Base-by-base conservation (phyloP, 345 rosid genomes). In the Carallia brachiata region DNA sequence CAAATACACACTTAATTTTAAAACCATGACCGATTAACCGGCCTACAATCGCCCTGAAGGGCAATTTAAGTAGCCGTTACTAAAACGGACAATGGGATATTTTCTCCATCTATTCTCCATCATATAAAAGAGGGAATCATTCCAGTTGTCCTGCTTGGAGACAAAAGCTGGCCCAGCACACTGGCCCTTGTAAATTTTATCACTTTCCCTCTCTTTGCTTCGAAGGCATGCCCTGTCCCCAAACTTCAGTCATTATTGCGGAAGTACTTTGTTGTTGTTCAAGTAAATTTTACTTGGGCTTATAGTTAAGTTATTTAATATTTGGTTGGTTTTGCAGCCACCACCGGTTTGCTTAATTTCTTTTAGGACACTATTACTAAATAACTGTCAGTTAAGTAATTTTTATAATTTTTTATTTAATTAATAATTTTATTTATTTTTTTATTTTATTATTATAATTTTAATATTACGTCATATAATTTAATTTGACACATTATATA, bases 131-230 rank as follows among this genome's bases (percentile, higher is more conserved):
- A 19, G 40, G 75, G 75, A 75, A 83, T 80, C 67, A 77, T 72
- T 63, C 34, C 61, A 54, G 65, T 13, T 37, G 65, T 36, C 62
- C 15, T 27, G 50, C 44, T 2, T 52, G 73, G 82, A 19, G 78
- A 80, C 86, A 83, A 83, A 80, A 80, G 80, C 86, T 77, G 82
- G 66, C 62, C 65, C 19, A 5, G 19, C 28, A 37, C 63, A 54
- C 70, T 16, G 65, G 67, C 64, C 15, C 56, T 12, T 5, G 65
- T 8, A 23, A 23, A 23, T 23, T 23, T 23, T 23, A 28, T 34
- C 7, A 63, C 60, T 56, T 65, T 60, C 8, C 15, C 27, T 70
- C 77, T 50, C 84, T 83, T 83, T 75, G 69, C 84, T 83, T 83
- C 37, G 47, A 83, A 80, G 75, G 69, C 69, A 80, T 70, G 80